Base-by-base conservation (phyloP, 345 rosid genomes). In the Aquilaria yunnanensis region DNA sequence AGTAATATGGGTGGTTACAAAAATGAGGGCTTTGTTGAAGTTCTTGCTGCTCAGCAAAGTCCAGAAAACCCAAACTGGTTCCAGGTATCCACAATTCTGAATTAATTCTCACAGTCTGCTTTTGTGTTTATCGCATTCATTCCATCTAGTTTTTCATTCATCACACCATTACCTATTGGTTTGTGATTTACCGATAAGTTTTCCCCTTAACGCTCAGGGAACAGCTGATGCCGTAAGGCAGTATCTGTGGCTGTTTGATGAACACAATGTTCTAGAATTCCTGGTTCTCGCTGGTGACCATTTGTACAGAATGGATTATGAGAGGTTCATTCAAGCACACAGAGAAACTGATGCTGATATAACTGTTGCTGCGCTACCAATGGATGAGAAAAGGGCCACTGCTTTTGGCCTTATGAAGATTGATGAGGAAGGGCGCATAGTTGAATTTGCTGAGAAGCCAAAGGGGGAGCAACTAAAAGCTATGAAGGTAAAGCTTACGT, bases 1-100 rank as follows among this genome's bases (percentile, higher is more conserved):
- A 93, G 96, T 73, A 89, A 93, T 83, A 84, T 93, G 97, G 97
- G 94, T 52, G 98, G 97, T 47, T 87, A 93, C 72, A 84, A 93
- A 82, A 93, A 90, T 62, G 98, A 93, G 79, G 98, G 98, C 10
- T 93, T 93, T 66, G 98, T 93, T n/a, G 98, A 93, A 67, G 98
- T 89, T 70, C 93, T 93, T 66, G 98, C 98, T 12, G 98, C 98
- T 59, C 97, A 93, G 67, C 97, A 90, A 80, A 93, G 94, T 59
- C 98, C 98, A 0, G 98, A 93, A 77, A 93, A 93, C 53, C 97
- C 98, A 2, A 93, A 93, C 57, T 93, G 97, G 98, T 89, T 93
- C 59, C 98, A 92, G 96, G 98, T 89, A 70, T 37, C 43, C 8
- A 50, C 30, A 49, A 13, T 7, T 14, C 8, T 2, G 41, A 43